Evolutionary conservation across 495 filamentous ascomycete genomes (phyloP).

Genomic region (Penicillium diatomitis): DNA sequence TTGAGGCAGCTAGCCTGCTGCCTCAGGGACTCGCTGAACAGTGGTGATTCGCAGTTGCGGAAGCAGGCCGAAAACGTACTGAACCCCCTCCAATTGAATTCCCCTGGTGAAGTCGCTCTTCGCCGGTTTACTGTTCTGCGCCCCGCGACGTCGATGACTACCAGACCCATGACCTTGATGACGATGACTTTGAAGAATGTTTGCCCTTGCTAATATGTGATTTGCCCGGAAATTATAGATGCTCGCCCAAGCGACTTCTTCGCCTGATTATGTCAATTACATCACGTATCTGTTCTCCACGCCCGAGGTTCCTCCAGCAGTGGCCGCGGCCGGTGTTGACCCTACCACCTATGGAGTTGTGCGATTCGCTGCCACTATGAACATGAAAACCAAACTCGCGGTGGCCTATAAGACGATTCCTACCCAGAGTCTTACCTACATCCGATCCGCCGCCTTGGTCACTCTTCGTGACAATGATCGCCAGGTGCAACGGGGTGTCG

Average conservation of each 20-base stretch:
- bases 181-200: not conserved
- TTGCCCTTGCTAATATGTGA: not conserved
- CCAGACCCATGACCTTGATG: not conserved
- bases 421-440: slow-evolving; percentile 56
- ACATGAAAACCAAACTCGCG: slow-evolving; percentile 89
- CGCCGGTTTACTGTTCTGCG: not conserved
- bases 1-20: slow-evolving; percentile 81
- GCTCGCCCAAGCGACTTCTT: slow-evolving; percentile 83
- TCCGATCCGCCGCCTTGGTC: slow-evolving; percentile 67
- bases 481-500: slow-evolving; percentile 80
- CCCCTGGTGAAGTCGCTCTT: slow-evolving; percentile 1
- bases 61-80: slow-evolving; percentile 61
- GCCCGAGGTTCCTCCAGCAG: slow-evolving; percentile 45
- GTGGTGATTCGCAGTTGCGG: slow-evolving; percentile 64
- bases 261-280: slow-evolving; percentile 95
- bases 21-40: slow-evolving; percentile 85
- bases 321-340: slow-evolving; percentile 48
- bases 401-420: slow-evolving; percentile 61
- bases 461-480: slow-evolving; percentile 71
- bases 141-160: not conserved
- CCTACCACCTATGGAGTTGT: slow-evolving; percentile 59
- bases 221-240: slow-evolving; percentile 47
- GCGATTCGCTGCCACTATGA: slow-evolving; percentile 77
- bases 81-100: slow-evolving; percentile 7
- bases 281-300: slow-evolving; percentile 83